Conservation (phyloP, 106 monocot species). For the Narthecium ossifragum region DNA sequence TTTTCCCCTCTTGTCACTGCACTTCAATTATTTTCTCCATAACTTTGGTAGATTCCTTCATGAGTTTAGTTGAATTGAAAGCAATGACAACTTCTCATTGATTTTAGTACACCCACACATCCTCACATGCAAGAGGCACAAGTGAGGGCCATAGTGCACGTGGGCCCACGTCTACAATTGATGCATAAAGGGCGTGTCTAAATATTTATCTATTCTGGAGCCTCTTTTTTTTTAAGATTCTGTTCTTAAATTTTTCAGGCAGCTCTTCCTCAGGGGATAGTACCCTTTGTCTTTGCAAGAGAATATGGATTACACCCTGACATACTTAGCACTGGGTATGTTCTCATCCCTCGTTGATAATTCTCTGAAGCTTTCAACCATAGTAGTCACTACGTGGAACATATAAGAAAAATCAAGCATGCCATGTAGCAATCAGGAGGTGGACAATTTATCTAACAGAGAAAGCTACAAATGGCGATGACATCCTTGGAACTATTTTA, state of each 20-base stretch:
- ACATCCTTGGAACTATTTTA: too few relatives aligned
- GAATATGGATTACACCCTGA: constrained; percentile 51
- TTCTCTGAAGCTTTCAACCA: too few relatives aligned
- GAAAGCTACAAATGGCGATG: too few relatives aligned
- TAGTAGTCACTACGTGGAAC: too few relatives aligned
- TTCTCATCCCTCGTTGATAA: not conserved
- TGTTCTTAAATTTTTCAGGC: constrained; percentile 20
- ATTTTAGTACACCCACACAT: not conserved
- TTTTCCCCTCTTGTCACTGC: not conserved
- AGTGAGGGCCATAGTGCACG: too few relatives aligned
- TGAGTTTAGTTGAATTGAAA: not conserved
- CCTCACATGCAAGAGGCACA: not conserved
- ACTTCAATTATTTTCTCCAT: too few relatives aligned
- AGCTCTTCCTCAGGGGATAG: constrained; percentile 55
- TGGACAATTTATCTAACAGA: too few relatives aligned
- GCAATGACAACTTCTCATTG: not conserved
- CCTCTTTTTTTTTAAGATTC: not conserved
- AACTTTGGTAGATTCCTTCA: too few relatives aligned
- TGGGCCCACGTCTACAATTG: too few relatives aligned
- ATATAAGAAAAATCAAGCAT: too few relatives aligned
- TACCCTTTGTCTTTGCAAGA: constrained; percentile 53
- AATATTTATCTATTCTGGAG: too few relatives aligned
- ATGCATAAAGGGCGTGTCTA: not conserved
- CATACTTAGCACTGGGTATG: constrained; percentile 54
- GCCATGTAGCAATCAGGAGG: too few relatives aligned